phyloP scores from a whole-genome alignment of 2,329 filamentous ascomycete species.

The Cladophialophora immunda region DNA sequence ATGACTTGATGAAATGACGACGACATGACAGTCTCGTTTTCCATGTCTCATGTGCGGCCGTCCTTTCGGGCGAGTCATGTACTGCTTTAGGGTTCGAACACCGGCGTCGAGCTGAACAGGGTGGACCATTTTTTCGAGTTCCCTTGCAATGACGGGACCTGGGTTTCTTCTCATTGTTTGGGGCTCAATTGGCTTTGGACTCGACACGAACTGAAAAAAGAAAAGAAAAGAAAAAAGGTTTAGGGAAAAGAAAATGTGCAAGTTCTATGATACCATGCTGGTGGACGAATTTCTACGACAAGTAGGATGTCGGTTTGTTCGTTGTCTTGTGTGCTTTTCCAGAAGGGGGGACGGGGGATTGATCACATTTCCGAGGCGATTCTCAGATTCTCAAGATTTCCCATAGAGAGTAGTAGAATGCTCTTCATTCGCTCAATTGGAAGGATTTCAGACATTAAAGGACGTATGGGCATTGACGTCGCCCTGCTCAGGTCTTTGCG shows the following conservation, averaged over 20 bases:
- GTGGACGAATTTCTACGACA: not conserved
- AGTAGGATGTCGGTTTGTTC: not conserved
- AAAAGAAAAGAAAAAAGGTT: not conserved
- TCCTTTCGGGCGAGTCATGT: constrained; percentile 28
- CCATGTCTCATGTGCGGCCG: constrained; percentile 25
- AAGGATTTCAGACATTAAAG: not conserved
- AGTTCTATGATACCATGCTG: constrained; percentile 4
- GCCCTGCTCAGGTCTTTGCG: not conserved
- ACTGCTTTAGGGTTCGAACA: constrained; percentile 24
- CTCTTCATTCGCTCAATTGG: not conserved
- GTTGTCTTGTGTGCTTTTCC: not conserved
- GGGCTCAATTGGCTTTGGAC: not conserved
- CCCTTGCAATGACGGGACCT: not conserved
- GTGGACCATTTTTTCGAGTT: constrained; percentile 14
- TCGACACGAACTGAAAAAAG: constrained; percentile 5
- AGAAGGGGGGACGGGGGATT: not conserved
- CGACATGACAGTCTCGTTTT: constrained; percentile 28
- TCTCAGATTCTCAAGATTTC: not conserved
- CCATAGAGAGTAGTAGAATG: not conserved
- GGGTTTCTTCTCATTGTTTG: not conserved
- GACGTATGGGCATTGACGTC: not conserved
- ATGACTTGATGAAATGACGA: constrained; percentile 38
- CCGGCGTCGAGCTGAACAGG: constrained; percentile 23
- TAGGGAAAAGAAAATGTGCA: constrained; percentile 3
- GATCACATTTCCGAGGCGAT: not conserved